Evolutionary conservation across 345 rosid species (phyloP).

Genomic region (Brassica carinata): DNA sequence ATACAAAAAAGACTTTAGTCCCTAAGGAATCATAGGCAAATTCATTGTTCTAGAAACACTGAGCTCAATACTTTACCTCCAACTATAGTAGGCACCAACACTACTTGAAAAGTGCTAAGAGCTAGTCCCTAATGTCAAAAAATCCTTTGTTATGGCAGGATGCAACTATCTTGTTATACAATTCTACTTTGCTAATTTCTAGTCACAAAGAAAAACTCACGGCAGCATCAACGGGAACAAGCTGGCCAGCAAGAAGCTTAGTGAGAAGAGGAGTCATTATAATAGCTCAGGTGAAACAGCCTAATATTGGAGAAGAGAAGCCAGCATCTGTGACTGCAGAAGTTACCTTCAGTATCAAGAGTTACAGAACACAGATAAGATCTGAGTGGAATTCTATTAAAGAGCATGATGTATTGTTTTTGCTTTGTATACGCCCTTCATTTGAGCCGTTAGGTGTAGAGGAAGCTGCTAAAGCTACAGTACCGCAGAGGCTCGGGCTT

Average conservation of each 20-base stretch:
- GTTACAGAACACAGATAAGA: no score
- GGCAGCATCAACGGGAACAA: slow-evolving; percentile 96
- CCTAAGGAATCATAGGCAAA: not conserved
- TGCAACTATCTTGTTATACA: no score
- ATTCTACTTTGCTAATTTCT: no score
- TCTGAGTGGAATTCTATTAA: slow-evolving; percentile 97
- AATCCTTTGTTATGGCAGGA: no score
- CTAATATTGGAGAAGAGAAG: no score
- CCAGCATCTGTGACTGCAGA: no score
- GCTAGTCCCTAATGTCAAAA: slow-evolving; percentile 75
- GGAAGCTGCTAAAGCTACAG: slow-evolving; percentile 88
- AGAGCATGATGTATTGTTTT: slow-evolving; percentile 97
- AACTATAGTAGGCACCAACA: slow-evolving; percentile 77
- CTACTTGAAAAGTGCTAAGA: slow-evolving; percentile 96
- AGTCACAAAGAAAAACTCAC: no score
- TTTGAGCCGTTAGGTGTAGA: slow-evolving; percentile 96
- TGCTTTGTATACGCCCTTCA: slow-evolving; percentile 85
- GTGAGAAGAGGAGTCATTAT: slow-evolving; percentile 98
- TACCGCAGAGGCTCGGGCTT: slow-evolving; percentile 92
- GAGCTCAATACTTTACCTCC: slow-evolving; percentile 61
- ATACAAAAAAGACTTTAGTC: not conserved
- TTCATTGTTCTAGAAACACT: slow-evolving; percentile 5
- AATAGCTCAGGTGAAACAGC: no score
- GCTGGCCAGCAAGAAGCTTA: slow-evolving; percentile 98
- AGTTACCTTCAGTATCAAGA: no score